Base-by-base conservation (phyloP, 495 filamentous ascomycete genomes). In the Daldinia grandis region DNA sequence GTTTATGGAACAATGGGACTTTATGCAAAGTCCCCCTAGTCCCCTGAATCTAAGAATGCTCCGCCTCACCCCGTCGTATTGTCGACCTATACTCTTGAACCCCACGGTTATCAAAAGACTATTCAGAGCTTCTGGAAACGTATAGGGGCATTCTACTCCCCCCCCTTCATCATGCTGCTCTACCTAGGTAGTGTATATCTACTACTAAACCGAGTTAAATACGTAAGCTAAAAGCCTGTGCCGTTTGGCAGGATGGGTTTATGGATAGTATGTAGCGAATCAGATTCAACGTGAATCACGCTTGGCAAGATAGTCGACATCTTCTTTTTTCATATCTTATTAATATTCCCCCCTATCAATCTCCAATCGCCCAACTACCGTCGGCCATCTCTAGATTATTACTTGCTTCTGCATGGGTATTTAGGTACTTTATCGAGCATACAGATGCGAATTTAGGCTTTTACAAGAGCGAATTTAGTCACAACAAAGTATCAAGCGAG, bases 1-100 rank as follows among this genome's bases (percentile, higher is more conserved):
- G 19, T 21, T 58, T 58, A 35, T 35, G 33, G 33, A 3, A 35
- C 33, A 10, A 33, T 33, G 31, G 31, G 31, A 33, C 33, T 35
- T 14, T 35, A 65, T 37, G 38, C 62, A 65, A 58, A 4, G 19
- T 57, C 33, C 25, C 33, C 15, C 53, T 35, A 35, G 31, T 57
- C 54, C 37, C 49, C 49, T 15, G 53, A 55, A 33, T 44, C 40
- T 57, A 15, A 30, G 21, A 24, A 24, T 59, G 24, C 60, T 55
- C n/a, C 21, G 67, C 67, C 67, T 59, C 67, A 60, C 2, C 35
- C 21, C 68, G 68, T 71, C 68, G 68, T 71, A 66, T 50, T 49
- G 25, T 65, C 5, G 30, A 44, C 63, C 68, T 66, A 53, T 53
- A 53, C 27, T n/a, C 49, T 53, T 27, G 21, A 30, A 30, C 24